Evolutionary conservation across 495 filamentous ascomycete genomes (phyloP).

Genomic region (Penicillium fimorum): DNA sequence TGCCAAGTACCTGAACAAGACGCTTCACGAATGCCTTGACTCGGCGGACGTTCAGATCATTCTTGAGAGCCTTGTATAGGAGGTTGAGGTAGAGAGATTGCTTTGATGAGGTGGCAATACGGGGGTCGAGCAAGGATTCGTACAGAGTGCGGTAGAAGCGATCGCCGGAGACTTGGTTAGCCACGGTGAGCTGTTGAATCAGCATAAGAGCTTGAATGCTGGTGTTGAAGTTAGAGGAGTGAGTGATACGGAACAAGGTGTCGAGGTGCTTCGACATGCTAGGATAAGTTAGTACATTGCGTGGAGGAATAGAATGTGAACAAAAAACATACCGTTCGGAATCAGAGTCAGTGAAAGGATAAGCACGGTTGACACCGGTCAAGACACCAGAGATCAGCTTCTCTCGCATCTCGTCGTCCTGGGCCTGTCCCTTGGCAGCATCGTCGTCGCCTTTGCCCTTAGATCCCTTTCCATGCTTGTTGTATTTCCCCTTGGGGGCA

Average conservation of each 20-base stretch:
- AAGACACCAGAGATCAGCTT: slow-evolving; percentile 88
- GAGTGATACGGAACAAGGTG: slow-evolving; percentile 89
- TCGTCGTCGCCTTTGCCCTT: slow-evolving; percentile 10
- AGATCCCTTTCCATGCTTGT: slow-evolving; percentile 17
- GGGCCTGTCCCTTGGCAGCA: slow-evolving; percentile 30
- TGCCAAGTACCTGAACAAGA: slow-evolving; percentile 75
- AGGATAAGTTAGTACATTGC: slow-evolving; percentile 22
- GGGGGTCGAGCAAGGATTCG: slow-evolving; percentile 87
- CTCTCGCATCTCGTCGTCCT: slow-evolving; percentile 70
- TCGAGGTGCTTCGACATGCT: slow-evolving; percentile 84
- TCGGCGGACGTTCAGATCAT: slow-evolving; percentile 79
- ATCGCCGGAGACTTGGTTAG: slow-evolving; percentile 75
- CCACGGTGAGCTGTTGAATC: slow-evolving; percentile 84
- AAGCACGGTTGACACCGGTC: slow-evolving; percentile 92
- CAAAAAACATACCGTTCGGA: slow-evolving; percentile 60
- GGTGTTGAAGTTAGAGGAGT: slow-evolving; percentile 98
- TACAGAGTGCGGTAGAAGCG: slow-evolving; percentile 94
- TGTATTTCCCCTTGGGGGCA: slow-evolving; percentile 36
- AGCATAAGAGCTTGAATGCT: slow-evolving; percentile 94
- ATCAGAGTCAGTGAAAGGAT: slow-evolving; percentile 84
- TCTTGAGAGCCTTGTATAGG: slow-evolving; percentile 80
- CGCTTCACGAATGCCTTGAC: slow-evolving; percentile 95
- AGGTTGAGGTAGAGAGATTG: slow-evolving; percentile 93
- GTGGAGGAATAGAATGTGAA: not conserved
- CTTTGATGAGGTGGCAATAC: slow-evolving; percentile 86